phyloP scores from a whole-genome alignment of 2,329 filamentous ascomycete species.

The Penicillium polonicum region DNA sequence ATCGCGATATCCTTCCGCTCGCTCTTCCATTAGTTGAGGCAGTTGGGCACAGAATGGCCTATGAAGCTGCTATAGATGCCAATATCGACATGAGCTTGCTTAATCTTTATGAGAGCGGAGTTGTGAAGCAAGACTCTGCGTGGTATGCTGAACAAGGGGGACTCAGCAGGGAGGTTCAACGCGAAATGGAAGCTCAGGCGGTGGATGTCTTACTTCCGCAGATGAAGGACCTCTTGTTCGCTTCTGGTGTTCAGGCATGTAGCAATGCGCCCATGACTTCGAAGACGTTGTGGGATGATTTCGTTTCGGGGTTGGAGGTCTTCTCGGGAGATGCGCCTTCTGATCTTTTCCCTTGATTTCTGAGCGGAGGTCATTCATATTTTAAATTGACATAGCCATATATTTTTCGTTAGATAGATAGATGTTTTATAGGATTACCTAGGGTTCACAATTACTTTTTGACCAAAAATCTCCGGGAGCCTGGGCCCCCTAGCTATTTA shows the following conservation, averaged over 20 bases:
- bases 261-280: slow-evolving; percentile 19
- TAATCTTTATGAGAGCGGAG: slow-evolving; percentile 4
- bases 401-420: background rate
- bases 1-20: background rate
- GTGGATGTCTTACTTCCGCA: slow-evolving; percentile 12
- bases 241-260: slow-evolving; percentile 8
- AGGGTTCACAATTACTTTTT: too few species aligned
- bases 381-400: background rate
- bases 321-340: background rate
- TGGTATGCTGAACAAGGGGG: slow-evolving; percentile 11
- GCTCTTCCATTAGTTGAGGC: background rate
- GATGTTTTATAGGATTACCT: too few species aligned
- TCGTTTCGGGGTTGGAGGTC: slow-evolving; percentile 9
- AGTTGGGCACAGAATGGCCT: background rate
- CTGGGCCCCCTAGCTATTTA: background rate
- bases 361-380: too few species aligned
- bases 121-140: slow-evolving; percentile 4
- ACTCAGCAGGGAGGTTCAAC: slow-evolving; percentile 5
- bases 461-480: too few species aligned
- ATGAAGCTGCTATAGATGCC: background rate
- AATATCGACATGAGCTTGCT: slow-evolving; percentile 16
- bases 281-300: slow-evolving; percentile 6
- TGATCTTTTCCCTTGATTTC: background rate
- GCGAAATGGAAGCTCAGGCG: slow-evolving; percentile 15
- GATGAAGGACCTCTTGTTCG: slow-evolving; percentile 8